These are phyloP conservation scores for Acmispon strigosus DNA, from an alignment of 306 rosid species.

Conservation along the genomic window DNA sequence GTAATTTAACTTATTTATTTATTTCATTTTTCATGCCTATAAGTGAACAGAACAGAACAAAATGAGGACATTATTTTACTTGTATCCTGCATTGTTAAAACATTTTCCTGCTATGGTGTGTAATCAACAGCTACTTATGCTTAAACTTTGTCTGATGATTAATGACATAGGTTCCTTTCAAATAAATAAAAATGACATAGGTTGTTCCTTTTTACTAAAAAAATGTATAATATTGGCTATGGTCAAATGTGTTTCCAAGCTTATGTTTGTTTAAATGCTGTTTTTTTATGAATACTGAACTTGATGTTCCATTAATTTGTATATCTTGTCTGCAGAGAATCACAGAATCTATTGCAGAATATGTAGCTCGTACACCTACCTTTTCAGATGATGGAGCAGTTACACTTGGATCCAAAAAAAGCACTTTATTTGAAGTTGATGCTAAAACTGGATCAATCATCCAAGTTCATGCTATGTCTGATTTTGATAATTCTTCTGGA, in stretches of 20 bases:
- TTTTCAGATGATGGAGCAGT: slow-evolving; percentile 62
- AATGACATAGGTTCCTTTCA: no score
- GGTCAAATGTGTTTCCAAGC: neutral
- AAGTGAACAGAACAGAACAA: neutral
- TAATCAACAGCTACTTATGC: neutral
- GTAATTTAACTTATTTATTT: neutral
- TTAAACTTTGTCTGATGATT: neutral
- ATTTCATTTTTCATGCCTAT: neutral
- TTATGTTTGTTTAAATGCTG: neutral
- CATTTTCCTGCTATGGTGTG: neutral
- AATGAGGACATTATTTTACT: neutral
- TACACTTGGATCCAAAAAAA: slow-evolving; percentile 61
- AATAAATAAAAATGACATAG: no score
- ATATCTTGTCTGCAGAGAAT: slow-evolving; percentile 52
- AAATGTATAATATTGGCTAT: neutral
- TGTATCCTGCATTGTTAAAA: neutral
- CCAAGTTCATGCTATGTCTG: slow-evolving; percentile 31
- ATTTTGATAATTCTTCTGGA: slow-evolving; percentile 27
- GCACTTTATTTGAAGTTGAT: slow-evolving; percentile 59
- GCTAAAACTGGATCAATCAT: slow-evolving; percentile 49
- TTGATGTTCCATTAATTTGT: slow-evolving; percentile 4
- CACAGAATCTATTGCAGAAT: slow-evolving; percentile 44
- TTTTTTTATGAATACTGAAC: neutral
- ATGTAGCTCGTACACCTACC: slow-evolving; percentile 47
- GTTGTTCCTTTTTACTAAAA: neutral